Conservation (phyloP, 805 yeast species). For the Schwanniomyces occidentalis region DNA sequence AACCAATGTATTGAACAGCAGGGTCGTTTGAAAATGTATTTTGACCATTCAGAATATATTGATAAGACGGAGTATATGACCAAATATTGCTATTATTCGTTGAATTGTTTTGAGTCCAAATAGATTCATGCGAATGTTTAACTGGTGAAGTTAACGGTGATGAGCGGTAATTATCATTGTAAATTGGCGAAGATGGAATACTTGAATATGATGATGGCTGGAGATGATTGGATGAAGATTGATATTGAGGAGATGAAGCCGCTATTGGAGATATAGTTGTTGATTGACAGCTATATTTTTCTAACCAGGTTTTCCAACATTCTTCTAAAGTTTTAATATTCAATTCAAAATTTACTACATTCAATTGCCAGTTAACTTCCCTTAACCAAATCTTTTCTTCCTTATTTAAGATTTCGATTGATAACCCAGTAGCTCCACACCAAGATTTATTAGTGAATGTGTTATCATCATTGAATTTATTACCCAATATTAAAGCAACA, state of each 20-base stretch:
- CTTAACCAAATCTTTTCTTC: conserved; percentile 73
- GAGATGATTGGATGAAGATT: conserved; percentile 2
- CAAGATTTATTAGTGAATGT: conserved; percentile 94
- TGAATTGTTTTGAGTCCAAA: conserved; percentile 21
- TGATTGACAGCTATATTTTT: conserved; percentile 23
- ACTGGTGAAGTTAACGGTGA: conserved; percentile 31
- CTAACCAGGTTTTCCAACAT: conserved; percentile 47
- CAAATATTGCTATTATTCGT: conserved; percentile 17
- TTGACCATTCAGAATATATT: conserved; percentile 13
- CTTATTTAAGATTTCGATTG: conserved; percentile 56
- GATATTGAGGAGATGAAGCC: conserved; percentile 3
- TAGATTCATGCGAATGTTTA: conserved; percentile 22
- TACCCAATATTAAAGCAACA: conserved; percentile 76
- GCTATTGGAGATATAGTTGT: conserved; percentile 4
- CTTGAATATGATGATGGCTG: conserved; percentile 9
- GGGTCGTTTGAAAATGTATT: conserved; percentile 11
- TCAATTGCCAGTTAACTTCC: conserved; percentile 59
- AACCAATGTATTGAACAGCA: conserved; percentile 20
- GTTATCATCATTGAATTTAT: conserved; percentile 94
- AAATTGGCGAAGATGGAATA: conserved; percentile 23
- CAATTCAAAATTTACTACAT: conserved; percentile 37
- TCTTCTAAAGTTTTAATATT: conserved; percentile 44
- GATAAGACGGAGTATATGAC: conserved; percentile 25
- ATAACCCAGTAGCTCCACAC: conserved; percentile 92
- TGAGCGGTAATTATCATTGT: conserved; percentile 17